A percentile compares a stretch with the other conserved stretches of the same genome.
Conservation (phyloP, 2,329 filamentous ascomycete genomes). For the Reticulascus tulasneorum region DNA sequence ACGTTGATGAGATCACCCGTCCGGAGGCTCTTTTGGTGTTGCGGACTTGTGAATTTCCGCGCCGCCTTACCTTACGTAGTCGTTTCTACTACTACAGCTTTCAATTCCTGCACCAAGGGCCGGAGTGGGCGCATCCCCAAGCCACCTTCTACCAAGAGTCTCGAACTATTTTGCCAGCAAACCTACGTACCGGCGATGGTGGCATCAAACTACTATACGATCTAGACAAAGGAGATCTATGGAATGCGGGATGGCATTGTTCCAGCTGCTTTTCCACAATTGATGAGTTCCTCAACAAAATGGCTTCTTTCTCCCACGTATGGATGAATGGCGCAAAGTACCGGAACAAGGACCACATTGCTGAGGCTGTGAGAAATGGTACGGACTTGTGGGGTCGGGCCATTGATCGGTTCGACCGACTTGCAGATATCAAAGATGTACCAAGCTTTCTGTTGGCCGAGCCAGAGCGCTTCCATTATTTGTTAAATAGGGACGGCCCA, state of each 20-base stretch:
- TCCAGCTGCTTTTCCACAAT: constrained; percentile 57
- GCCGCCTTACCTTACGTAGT: constrained; percentile 46
- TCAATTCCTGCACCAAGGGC: constrained; percentile 41
- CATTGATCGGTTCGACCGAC: constrained; percentile 40
- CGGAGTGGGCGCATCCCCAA: constrained; percentile 55
- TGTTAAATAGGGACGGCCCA: constrained; percentile 41
- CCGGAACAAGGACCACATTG: constrained; percentile 43
- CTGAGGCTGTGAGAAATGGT: constrained; percentile 46
- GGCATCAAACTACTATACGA: constrained; percentile 10
- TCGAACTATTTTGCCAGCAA: constrained; percentile 47
- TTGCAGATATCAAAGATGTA: constrained; percentile 49
- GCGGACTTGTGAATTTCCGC: constrained; percentile 48
- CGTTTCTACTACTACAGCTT: constrained; percentile 57
- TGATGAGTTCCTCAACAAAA: constrained; percentile 51
- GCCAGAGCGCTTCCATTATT: constrained; percentile 37
- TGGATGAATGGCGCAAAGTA: constrained; percentile 48
- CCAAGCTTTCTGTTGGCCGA: constrained; percentile 42
- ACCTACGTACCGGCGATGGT: constrained; percentile 41
- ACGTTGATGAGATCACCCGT: constrained; percentile 57
- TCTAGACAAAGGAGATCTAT: constrained; percentile 26
- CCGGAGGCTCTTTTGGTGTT: constrained; percentile 46
- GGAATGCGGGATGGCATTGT: constrained; percentile 58
- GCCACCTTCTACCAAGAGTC: constrained; percentile 47
- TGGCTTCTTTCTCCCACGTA: constrained; percentile 39
- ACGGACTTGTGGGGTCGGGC: constrained; percentile 51